A percentile compares a stretch with the other conserved stretches of the same genome.
Conservation (phyloP, 495 filamentous ascomycete species). For the Trichoderma orchidacearum region DNA sequence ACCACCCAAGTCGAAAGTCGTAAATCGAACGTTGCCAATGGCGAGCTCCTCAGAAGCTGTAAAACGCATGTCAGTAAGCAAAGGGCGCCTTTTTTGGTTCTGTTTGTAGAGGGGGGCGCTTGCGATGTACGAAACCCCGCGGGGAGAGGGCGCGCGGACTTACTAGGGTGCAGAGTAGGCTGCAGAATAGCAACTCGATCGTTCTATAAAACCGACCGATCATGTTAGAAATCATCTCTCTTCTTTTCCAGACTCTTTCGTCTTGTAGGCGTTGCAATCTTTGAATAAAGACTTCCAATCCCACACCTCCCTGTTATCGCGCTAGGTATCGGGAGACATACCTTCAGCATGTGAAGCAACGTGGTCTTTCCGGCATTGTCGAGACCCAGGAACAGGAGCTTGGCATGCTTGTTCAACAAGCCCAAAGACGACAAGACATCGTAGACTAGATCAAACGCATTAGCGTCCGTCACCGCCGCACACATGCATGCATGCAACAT, state of each 20-base stretch:
- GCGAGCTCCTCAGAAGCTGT: slow-evolving; percentile 88
- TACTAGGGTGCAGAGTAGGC: slow-evolving; percentile 82
- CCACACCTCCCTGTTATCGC: background rate
- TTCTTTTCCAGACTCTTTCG: too few species aligned
- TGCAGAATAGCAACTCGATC: slow-evolving; percentile 88
- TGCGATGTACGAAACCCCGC: slow-evolving; percentile 8
- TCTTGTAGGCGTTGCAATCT: too few species aligned
- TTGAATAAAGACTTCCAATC: too few species aligned
- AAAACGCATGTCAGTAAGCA: slow-evolving; percentile 11
- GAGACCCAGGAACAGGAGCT: slow-evolving; percentile 85
- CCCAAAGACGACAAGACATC: slow-evolving; percentile 84
- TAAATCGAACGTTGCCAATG: slow-evolving; percentile 94
- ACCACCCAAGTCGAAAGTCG: slow-evolving; percentile 92
- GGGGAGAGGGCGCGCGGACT: slow-evolving; percentile 17
- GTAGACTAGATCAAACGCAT: slow-evolving; percentile 48
- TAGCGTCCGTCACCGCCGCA: slow-evolving; percentile 1
- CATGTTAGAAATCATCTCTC: background rate
- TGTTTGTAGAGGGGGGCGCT: too few species aligned
- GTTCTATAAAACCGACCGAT: slow-evolving; percentile 42
- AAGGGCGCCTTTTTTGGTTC: too few species aligned
- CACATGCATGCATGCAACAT: background rate
- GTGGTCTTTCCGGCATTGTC: slow-evolving; percentile 99
- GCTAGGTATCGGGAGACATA: slow-evolving; percentile 24
- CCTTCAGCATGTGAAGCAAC: slow-evolving; percentile 84
- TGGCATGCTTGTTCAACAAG: slow-evolving; percentile 90